Conservation (phyloP, 2,329 filamentous ascomycete genomes). For the Colletotrichum caudatum region DNA sequence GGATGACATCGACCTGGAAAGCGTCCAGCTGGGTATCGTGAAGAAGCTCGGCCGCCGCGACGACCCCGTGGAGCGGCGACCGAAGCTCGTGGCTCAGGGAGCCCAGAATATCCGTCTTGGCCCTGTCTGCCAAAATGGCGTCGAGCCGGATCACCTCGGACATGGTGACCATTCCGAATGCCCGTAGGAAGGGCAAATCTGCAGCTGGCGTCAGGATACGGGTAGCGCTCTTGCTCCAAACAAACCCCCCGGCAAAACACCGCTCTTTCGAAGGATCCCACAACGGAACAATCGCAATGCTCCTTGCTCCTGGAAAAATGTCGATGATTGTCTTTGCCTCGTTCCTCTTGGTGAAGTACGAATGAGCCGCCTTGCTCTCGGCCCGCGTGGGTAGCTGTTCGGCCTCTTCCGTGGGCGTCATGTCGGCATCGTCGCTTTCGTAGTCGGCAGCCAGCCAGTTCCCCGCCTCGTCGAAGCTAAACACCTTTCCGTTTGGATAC, state of each 20-base stretch:
- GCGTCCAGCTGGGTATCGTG: constrained; percentile 58
- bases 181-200: constrained; percentile 54
- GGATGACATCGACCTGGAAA: constrained; percentile 57
- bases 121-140: constrained; percentile 51
- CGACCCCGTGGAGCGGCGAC: constrained; percentile 68
- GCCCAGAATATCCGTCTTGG: constrained; percentile 67
- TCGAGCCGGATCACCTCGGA: constrained; percentile 63
- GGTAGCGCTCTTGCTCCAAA: constrained; percentile 53
- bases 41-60: constrained; percentile 64
- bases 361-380: constrained; percentile 22
- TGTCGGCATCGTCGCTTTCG: constrained; percentile 29
- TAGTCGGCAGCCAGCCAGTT: constrained; percentile 50
- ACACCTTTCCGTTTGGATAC: constrained; percentile 62
- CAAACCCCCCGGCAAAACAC: constrained; percentile 56
- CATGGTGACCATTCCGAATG: constrained; percentile 67
- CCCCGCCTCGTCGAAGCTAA: constrained; percentile 57
- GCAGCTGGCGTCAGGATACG: constrained; percentile 44
- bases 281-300: constrained; percentile 52
- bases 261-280: constrained; percentile 52
- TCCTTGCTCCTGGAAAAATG: constrained; percentile 55
- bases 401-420: constrained; percentile 35
- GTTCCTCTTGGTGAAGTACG: constrained; percentile 42
- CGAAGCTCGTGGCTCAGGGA: constrained; percentile 69
- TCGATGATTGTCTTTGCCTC: constrained; percentile 51
- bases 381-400: constrained; percentile 5